These are phyloP conservation scores for Arabidopsis hybrid DNA, from an alignment of 441 rosid species.

Conservation along the genomic window DNA sequence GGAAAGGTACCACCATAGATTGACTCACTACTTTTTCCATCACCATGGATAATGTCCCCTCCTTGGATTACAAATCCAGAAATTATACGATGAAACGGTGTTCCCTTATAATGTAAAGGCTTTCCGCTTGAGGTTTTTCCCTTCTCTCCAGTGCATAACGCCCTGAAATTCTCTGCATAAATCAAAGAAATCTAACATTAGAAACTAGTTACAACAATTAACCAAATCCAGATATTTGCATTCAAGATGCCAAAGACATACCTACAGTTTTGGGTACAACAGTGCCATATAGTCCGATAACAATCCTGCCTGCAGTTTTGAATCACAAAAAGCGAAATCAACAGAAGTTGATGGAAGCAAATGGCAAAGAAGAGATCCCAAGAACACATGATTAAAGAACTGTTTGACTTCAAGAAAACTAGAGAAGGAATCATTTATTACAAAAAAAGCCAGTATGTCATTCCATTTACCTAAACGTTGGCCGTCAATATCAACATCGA, in stretches of 20 bases:
- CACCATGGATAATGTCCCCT: conserved; percentile 74
- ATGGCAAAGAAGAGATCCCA: conserved; percentile 10
- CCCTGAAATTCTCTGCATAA: conserved; percentile 89
- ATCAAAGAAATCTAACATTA: conserved; percentile 33
- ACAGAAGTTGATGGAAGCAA: background rate
- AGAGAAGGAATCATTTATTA: background rate
- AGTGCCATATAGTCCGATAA: conserved; percentile 89
- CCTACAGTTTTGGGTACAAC: conserved; percentile 94
- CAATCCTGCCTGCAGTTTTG: conserved; percentile 81
- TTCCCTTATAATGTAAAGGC: conserved; percentile 78
- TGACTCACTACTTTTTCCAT: conserved; percentile 82
- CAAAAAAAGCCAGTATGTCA: background rate
- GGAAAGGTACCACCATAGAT: conserved; percentile 79
- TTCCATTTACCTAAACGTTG: conserved; percentile 71
- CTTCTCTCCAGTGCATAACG: conserved; percentile 88
- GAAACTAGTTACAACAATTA: conserved; percentile 1
- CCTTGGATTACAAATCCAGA: conserved; percentile 97
- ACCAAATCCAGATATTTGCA: conserved; percentile 2
- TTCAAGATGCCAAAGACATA: conserved; percentile 49
- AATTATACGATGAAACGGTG: conserved; percentile 87
- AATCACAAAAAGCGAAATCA: background rate
- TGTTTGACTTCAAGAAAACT: conserved; percentile 3
- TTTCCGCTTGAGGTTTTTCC: conserved; percentile 69
- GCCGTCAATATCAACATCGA: conserved; percentile 91
- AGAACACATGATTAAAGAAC: background rate